Percentiles rank a stretch among this genome's conserved stretches.
phyloP scores from a whole-genome alignment of 2,329 filamentous ascomycete species.

The Pyrenochaeta sp. region DNA sequence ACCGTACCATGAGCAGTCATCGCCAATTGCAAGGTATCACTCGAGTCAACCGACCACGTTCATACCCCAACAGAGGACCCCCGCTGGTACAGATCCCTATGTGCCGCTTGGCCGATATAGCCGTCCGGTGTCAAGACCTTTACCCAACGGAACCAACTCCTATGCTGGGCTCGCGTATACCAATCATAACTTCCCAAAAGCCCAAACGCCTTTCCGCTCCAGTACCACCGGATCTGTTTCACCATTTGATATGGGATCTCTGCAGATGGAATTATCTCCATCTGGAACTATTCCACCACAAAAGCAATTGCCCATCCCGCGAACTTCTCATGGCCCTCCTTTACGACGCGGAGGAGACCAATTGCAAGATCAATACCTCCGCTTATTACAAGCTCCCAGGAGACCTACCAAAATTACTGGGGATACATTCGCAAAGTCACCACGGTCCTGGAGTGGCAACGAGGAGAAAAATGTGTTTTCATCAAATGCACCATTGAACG shows the following conservation, averaged over 20 bases:
- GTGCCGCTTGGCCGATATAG: slow-evolving; percentile 28
- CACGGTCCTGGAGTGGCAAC: slow-evolving; percentile 29
- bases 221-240: slow-evolving; percentile 29
- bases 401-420: slow-evolving; percentile 11
- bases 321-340: slow-evolving; percentile 32
- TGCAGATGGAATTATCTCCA: slow-evolving; percentile 34
- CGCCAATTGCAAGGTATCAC: slow-evolving; percentile 36
- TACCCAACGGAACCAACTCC: slow-evolving; percentile 10
- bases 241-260: slow-evolving; percentile 40
- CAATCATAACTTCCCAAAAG: slow-evolving; percentile 23
- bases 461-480: no score
- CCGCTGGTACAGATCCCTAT: slow-evolving; percentile 20
- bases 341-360: slow-evolving; percentile 39
- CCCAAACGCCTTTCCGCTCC: slow-evolving; percentile 15
- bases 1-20: slow-evolving; percentile 37
- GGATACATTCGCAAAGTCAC: slow-evolving; percentile 26
- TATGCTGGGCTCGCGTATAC: slow-evolving; percentile 32
- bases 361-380: slow-evolving; percentile 40
- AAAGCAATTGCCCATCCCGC: slow-evolving; percentile 43
- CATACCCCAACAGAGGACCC: slow-evolving; percentile 20
- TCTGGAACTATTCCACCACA: slow-evolving; percentile 25
- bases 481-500: no score
- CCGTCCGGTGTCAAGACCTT: slow-evolving; percentile 15
- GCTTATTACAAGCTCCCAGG: slow-evolving; percentile 30
- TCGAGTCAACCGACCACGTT: slow-evolving; percentile 30